phyloP scores from a whole-genome alignment of 108 stramenopile genomes.

The Cyclotella cryptica region DNA sequence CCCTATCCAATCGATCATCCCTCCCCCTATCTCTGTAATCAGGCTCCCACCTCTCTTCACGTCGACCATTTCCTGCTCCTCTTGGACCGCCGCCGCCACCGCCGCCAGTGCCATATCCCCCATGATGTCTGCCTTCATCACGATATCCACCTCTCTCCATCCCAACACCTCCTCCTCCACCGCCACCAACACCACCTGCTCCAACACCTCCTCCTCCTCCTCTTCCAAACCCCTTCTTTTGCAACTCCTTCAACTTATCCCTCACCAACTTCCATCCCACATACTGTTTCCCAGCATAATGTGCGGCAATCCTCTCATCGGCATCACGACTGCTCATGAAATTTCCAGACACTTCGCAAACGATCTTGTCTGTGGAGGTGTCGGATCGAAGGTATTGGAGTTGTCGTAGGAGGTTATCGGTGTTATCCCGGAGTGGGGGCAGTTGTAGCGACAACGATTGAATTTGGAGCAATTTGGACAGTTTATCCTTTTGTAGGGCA shows the following conservation, averaged over 20 bases:
- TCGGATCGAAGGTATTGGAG: conserved; percentile 82
- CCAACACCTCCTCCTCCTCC: conserved; percentile 42
- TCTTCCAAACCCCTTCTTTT: conserved; percentile 53
- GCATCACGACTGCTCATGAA: conserved; percentile 92
- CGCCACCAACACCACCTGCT: conserved; percentile 31
- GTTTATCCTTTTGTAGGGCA: conserved; percentile 60
- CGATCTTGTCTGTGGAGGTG: conserved; percentile 86
- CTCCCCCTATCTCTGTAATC: conserved; percentile 13
- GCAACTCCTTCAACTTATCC: conserved; percentile 84
- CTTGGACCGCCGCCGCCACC: background rate
- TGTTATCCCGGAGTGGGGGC: conserved; percentile 69
- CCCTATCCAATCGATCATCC: background rate
- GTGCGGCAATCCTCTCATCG: conserved; percentile 92
- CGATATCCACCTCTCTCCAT: conserved; percentile 13
- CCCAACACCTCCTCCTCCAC: background rate
- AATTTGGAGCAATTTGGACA: conserved; percentile 42
- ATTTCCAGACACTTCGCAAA: conserved; percentile 92
- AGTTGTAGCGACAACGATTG: conserved; percentile 54
- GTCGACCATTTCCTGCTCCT: background rate
- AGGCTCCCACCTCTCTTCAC: conserved; percentile 19
- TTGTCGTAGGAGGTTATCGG: conserved; percentile 66
- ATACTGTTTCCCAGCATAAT: conserved; percentile 94
- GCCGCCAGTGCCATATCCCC: conserved; percentile 17
- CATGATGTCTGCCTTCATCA: background rate
- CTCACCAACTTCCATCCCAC: conserved; percentile 93